A percentile compares a stretch with the other conserved stretches of the same genome.
Conservation (phyloP, 1,139 yeast species). For the Kazachstania sp. region DNA sequence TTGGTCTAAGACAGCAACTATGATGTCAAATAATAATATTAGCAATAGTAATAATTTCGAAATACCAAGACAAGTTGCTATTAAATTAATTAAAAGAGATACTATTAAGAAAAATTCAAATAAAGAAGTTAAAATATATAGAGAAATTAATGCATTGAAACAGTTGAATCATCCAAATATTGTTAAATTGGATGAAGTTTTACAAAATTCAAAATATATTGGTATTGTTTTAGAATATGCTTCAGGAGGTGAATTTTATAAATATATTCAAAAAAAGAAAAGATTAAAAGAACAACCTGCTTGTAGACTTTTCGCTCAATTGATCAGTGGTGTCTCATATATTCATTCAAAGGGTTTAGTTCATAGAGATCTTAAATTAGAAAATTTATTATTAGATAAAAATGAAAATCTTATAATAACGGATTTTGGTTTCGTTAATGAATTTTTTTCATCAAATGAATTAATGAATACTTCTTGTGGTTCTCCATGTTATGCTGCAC, state of each 20-base stretch:
- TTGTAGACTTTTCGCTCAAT: constrained; percentile 82
- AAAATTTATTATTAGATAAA: constrained; percentile 58
- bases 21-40: constrained; percentile 1
- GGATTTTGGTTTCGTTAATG: constrained; percentile 86
- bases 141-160: constrained; percentile 87
- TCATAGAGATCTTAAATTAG: constrained; percentile 68
- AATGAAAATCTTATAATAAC: constrained; percentile 64
- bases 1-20: constrained; percentile 45
- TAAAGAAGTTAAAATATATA: constrained; percentile 77
- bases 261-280: constrained; percentile 79
- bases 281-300: constrained; percentile 81
- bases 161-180: constrained; percentile 87
- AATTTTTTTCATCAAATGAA: constrained; percentile 62
- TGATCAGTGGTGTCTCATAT: constrained; percentile 88
- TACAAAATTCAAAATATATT: constrained; percentile 88
- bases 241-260: constrained; percentile 94
- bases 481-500: constrained; percentile 98
- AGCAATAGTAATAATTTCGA: constrained; percentile 4
- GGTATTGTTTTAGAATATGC: constrained; percentile 96
- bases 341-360: constrained; percentile 61
- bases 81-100: constrained; percentile 81
- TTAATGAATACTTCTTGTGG: constrained; percentile 96
- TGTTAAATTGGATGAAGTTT: constrained; percentile 82
- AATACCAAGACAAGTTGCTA: constrained; percentile 79
- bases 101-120: constrained; percentile 74